phyloP scores from a whole-genome alignment of 1,284 basidiomycete genomes.

The Cryptococcus maquisensis region DNA sequence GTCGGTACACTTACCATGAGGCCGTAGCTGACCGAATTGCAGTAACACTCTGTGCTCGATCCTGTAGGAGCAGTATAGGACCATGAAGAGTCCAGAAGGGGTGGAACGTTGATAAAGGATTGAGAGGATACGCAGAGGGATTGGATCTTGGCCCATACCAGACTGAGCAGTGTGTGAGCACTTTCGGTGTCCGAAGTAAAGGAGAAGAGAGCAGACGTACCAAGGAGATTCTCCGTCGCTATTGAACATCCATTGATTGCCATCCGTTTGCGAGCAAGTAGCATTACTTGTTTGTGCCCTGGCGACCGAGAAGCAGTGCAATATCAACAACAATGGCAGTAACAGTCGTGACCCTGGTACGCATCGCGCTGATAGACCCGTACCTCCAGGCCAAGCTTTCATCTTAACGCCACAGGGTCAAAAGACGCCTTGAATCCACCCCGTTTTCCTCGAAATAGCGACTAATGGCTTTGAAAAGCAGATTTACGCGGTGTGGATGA shows the following conservation, averaged over 20 bases:
- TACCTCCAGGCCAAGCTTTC: too few species aligned
- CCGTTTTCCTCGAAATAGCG: too few species aligned
- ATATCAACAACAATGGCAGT: too few species aligned
- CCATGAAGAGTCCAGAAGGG: conserved; percentile 19
- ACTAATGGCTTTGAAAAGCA: too few species aligned
- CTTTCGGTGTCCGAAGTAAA: not conserved
- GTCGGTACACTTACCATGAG: conserved; percentile 21
- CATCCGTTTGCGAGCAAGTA: conserved; percentile 11
- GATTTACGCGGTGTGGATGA: too few species aligned
- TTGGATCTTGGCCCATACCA: conserved; percentile 29
- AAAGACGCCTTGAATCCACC: too few species aligned
- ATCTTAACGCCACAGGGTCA: too few species aligned
- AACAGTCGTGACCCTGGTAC: too few species aligned
- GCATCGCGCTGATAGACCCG: too few species aligned
- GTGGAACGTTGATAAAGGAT: conserved; percentile 27
- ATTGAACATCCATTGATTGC: conserved; percentile 27
- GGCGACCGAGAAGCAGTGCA: too few species aligned
- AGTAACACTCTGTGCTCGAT: conserved; percentile 18
- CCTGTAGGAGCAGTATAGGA: conserved; percentile 18
- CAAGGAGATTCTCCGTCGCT: conserved; percentile 28
- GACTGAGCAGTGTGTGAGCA: conserved; percentile 5
- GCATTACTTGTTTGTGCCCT: conserved; percentile 23
- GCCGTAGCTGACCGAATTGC: conserved; percentile 22
- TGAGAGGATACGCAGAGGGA: conserved; percentile 23
- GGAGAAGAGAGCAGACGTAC: conserved; percentile 10